A percentile compares a stretch with the other conserved stretches of the same genome.
phyloP scores from a whole-genome alignment of 176 grass and related monocot species.

The Aegilops speltoides region DNA sequence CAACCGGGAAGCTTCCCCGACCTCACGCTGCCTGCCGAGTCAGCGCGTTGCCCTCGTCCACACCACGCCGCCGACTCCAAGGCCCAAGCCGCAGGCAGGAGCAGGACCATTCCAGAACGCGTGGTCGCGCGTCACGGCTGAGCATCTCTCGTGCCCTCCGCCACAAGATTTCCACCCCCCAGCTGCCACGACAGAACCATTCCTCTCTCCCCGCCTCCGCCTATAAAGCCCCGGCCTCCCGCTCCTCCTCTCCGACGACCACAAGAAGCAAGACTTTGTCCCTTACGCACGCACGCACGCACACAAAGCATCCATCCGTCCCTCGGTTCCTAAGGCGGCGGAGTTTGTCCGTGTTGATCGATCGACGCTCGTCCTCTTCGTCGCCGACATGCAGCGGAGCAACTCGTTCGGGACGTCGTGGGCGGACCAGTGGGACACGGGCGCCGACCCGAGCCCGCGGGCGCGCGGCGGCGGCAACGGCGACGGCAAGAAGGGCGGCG shows the following conservation, averaged over 20 bases:
- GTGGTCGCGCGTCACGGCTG: neutral
- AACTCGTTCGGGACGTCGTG: conserved; percentile 41
- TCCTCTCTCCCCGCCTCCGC: neutral
- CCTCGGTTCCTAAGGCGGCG: neutral
- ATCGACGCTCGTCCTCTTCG: neutral
- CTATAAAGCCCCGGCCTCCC: neutral
- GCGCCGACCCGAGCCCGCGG: conserved; percentile 36
- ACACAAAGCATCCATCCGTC: neutral
- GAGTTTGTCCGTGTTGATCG: neutral
- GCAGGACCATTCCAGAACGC: neutral
- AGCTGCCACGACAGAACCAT: neutral
- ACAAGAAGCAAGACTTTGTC: neutral
- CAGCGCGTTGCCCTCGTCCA: neutral
- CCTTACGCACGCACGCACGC: too few relatives aligned
- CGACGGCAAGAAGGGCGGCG: conserved; percentile 1
- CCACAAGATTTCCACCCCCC: neutral
- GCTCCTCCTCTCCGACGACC: neutral
- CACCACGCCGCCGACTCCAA: neutral
- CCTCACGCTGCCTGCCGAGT: neutral
- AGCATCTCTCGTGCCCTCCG: conserved; percentile 4
- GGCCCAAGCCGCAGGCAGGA: neutral
- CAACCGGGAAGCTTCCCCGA: neutral
- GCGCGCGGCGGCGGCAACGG: neutral
- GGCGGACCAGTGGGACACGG: conserved; percentile 94
- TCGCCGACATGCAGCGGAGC: neutral